Conservation (phyloP, 148 eudicot species). For the Suaeda aralocaspica region DNA sequence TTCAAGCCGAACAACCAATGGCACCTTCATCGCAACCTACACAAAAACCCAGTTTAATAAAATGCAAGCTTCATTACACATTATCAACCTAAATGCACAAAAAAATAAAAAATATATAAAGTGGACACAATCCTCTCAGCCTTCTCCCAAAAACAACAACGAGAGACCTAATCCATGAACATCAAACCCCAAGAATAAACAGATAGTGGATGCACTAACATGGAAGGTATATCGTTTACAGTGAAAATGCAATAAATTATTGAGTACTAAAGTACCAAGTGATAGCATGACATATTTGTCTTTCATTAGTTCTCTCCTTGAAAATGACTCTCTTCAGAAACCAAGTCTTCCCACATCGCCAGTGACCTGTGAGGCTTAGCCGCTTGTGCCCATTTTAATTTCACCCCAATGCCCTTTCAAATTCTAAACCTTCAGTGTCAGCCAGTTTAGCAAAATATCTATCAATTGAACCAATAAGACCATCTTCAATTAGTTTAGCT, state of each 20-base stretch:
- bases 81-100: neutral
- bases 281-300: neutral
- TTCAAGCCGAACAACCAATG: conserved; percentile 87
- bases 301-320: neutral
- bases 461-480: neutral
- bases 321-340: no score
- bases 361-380: neutral
- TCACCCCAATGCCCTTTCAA: no score
- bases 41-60: neutral
- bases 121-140: neutral
- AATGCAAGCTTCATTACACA: neutral
- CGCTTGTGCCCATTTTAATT: neutral
- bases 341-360: neutral
- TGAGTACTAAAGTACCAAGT: neutral
- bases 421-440: neutral
- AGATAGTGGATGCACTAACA: neutral
- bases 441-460: neutral
- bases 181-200: neutral
- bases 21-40: conserved; percentile 88
- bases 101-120: neutral
- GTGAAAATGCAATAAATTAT: neutral
- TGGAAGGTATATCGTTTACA: neutral
- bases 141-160: neutral
- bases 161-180: neutral
- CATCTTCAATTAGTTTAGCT: neutral